Evolutionary conservation across 306 rosid species (phyloP).

Genomic region (Cucurbita maxima): DNA sequence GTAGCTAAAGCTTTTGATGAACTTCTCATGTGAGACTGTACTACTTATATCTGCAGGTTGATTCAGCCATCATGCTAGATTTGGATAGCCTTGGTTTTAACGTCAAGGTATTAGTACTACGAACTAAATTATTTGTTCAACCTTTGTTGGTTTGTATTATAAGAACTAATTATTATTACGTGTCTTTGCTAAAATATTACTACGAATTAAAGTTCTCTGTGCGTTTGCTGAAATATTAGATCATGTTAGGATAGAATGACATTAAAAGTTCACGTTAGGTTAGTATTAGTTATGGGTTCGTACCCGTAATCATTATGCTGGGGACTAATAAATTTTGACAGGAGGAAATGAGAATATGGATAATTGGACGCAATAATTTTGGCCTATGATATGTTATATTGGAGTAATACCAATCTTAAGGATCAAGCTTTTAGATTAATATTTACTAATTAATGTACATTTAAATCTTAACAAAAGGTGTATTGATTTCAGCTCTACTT

Average conservation of each 20-base stretch:
- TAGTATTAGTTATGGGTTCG: not conserved
- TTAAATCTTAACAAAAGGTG: not conserved
- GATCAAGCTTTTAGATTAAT: not conserved
- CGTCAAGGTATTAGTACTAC: slow-evolving; percentile 44
- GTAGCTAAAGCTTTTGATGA: not conserved
- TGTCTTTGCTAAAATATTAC: not conserved
- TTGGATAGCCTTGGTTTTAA: slow-evolving; percentile 88
- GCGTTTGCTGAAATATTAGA: not conserved
- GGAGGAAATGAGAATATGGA: not conserved
- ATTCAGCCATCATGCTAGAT: slow-evolving; percentile 72
- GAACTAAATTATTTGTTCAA: not conserved
- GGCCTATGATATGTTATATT: not conserved
- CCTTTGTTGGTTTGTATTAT: not conserved
- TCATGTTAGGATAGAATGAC: not conserved
- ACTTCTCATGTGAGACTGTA: slow-evolving; percentile 6
- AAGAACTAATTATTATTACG: not conserved
- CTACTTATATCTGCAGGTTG: slow-evolving; percentile 51
- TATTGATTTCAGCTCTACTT: not conserved
- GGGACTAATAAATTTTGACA: not conserved
- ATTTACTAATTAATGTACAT: not conserved
- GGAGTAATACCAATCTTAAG: not conserved
- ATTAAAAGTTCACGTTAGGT: not conserved
- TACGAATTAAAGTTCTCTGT: not conserved
- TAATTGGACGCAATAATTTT: not conserved
- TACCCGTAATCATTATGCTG: not conserved